Evolutionary conservation across 1,284 basidiomycete species (phyloP), one percentile per base, ranked within the genome.

Genomic region (Ceratobasidium sp.): DNA sequence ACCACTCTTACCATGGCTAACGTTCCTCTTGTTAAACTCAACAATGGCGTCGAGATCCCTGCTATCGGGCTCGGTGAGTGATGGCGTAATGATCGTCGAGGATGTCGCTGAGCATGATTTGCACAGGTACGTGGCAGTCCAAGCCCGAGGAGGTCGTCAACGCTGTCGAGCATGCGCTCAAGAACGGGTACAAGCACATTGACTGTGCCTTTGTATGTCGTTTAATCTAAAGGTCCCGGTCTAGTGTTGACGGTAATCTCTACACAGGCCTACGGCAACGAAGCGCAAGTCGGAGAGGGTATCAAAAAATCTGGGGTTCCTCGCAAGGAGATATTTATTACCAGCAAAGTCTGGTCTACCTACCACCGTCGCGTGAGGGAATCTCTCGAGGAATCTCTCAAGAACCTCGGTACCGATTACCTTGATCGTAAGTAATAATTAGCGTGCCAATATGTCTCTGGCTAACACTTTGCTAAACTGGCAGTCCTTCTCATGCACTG

Each of bases 241-340:
- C 13, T 47, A 15, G n/a, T 22, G 57, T 32, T 55, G 17, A 53
- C 34, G 34, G 85, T 40, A 25, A n/a, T 17, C 27, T 22, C 10
- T 31, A 17, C 17, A 55, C 27, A 67, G 64, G 82, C 77, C 7
- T 88, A 90, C 74, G 84, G 85, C 70, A 93, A 93, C 75, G 91
- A 96, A 78, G 87, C 89, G 75, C 88, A 92, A 75, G 93, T 96
- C 29, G 93, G 93, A 12, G 84, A 89, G 73, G 93, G 93, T 20
- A 88, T 96, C 79, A 86, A 84, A 75, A 84, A 83, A 50, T 89
- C 88, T 62, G 93, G 92, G 35, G 85, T 95, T 25, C 87, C 88
- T 60, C 85, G 94, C 72, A 84, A 85, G 49, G 89, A 95, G 71
- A 84, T 96, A 72, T 96, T 92, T 78, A 87, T 96, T 74, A 84